Conservation (phyloP, 2,329 filamentous ascomycete genomes). For the Neonectria ditissima region DNA sequence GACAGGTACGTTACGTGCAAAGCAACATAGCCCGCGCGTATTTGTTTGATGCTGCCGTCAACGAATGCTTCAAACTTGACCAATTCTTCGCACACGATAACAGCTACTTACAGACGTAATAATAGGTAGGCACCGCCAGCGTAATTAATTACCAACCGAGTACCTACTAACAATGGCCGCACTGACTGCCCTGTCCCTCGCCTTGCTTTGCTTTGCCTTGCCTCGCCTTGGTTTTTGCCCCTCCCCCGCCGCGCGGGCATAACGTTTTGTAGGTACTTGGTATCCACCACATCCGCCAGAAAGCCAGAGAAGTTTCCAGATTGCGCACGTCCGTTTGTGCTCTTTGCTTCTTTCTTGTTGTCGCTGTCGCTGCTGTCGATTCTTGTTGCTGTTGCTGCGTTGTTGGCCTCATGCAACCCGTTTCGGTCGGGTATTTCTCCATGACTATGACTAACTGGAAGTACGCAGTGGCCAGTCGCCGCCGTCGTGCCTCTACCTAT, state of each 20-base stretch:
- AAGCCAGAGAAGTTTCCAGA: conserved; percentile 39
- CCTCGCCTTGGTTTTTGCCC: conserved; percentile 7
- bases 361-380: neutral
- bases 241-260: conserved; percentile 26
- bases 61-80: neutral
- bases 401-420: neutral
- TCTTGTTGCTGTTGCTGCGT: too few species aligned
- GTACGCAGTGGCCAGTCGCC: neutral
- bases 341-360: neutral
- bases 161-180: too few species aligned
- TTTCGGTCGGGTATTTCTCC: conserved; percentile 19
- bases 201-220: too few species aligned
- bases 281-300: conserved; percentile 27
- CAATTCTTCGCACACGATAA: neutral
- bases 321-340: neutral
- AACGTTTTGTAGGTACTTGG: too few species aligned
- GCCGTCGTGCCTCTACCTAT: neutral
- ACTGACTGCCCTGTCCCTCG: neutral
- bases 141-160: too few species aligned
- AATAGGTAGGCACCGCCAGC: too few species aligned
- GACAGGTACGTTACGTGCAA: too few species aligned
- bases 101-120: too few species aligned
- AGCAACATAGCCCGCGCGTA: too few species aligned
- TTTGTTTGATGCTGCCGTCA: neutral
- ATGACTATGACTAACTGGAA: conserved; percentile 40